Percentiles rank a stretch among this genome's conserved stretches.
Evolutionary conservation across 1,139 yeast species (phyloP).

Genomic region (Yamadazyma diospyri): DNA sequence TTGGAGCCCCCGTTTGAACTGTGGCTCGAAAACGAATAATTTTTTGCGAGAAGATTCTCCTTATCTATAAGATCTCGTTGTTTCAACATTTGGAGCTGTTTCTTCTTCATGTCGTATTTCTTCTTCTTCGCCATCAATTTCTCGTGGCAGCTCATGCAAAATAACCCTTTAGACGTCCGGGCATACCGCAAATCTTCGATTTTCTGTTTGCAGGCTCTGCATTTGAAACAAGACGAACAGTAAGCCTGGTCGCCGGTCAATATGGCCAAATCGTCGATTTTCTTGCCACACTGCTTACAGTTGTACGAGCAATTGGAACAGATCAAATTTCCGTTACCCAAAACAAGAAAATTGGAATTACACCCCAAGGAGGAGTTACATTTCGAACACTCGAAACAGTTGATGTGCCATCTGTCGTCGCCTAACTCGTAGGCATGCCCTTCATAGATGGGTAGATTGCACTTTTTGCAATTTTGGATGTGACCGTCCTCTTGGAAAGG

Average conservation of each 20-base stretch:
- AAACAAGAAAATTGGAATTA: slow-evolving; percentile 81
- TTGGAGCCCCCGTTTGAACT: neutral
- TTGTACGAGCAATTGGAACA: slow-evolving; percentile 90
- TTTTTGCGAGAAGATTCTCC: slow-evolving; percentile 1
- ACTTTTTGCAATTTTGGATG: slow-evolving; percentile 39
- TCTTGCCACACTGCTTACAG: slow-evolving; percentile 83
- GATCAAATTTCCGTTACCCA: slow-evolving; percentile 88
- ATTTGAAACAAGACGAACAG: slow-evolving; percentile 86
- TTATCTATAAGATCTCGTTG: slow-evolving; percentile 7
- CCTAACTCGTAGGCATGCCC: slow-evolving; percentile 86
- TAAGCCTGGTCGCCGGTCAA: slow-evolving; percentile 94
- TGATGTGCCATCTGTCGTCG: slow-evolving; percentile 93
- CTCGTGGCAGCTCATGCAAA: slow-evolving; percentile 92
- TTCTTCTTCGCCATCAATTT: slow-evolving; percentile 69
- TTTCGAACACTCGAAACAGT: slow-evolving; percentile 86
- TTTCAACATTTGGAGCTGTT: slow-evolving; percentile 19
- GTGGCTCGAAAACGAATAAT: neutral
- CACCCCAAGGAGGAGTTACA: slow-evolving; percentile 78
- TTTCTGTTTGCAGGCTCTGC: slow-evolving; percentile 83
- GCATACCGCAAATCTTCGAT: slow-evolving; percentile 92
- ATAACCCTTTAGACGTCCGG: slow-evolving; percentile 87
- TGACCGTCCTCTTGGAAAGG: slow-evolving; percentile 12
- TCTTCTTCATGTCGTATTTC: slow-evolving; percentile 47
- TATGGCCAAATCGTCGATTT: slow-evolving; percentile 94
- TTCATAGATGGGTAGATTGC: slow-evolving; percentile 50